Percentiles rank a stretch among this genome's conserved stretches.
phyloP scores from a whole-genome alignment of 1,284 basidiomycete genomes.

The Vanrija sp. region DNA sequence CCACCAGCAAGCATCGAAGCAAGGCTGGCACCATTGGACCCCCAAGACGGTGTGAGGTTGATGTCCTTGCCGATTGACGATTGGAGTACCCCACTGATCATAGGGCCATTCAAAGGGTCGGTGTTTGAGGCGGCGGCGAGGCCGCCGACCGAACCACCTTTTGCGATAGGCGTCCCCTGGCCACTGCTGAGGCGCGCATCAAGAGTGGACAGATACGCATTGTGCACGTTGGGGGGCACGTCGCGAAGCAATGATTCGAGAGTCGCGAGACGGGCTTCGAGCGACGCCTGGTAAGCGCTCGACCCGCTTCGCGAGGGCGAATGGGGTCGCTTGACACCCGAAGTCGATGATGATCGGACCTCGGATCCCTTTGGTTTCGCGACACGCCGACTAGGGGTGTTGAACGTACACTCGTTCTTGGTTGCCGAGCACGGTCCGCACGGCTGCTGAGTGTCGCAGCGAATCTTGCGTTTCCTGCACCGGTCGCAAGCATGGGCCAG shows the following conservation, averaged over 20 bases:
- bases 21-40: not conserved
- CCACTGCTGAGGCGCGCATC: slow-evolving; percentile 44
- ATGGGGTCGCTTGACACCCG: slow-evolving; percentile 32
- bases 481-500: slow-evolving; percentile 45
- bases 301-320: slow-evolving; percentile 17
- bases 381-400: slow-evolving; percentile 45
- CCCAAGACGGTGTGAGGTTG: not conserved
- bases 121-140: slow-evolving; percentile 16
- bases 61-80: too few relatives aligned
- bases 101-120: too few relatives aligned
- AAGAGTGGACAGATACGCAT: slow-evolving; percentile 45
- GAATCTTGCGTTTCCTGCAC: slow-evolving; percentile 45
- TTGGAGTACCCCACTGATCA: too few relatives aligned
- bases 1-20: not conserved
- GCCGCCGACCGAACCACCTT: slow-evolving; percentile 36
- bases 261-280: slow-evolving; percentile 47
- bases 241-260: slow-evolving; percentile 48
- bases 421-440: slow-evolving; percentile 49
- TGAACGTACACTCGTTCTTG: slow-evolving; percentile 49
- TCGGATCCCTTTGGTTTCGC: slow-evolving; percentile 38
- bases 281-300: slow-evolving; percentile 26
- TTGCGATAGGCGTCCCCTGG: slow-evolving; percentile 39
- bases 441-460: slow-evolving; percentile 50
- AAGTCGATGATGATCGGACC: slow-evolving; percentile 11
- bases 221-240: slow-evolving; percentile 49